A percentile compares a stretch with the other conserved stretches of the same genome.
phyloP scores from a whole-genome alignment of 371 early-diverging fungal species.

The Mucor indicus region DNA sequence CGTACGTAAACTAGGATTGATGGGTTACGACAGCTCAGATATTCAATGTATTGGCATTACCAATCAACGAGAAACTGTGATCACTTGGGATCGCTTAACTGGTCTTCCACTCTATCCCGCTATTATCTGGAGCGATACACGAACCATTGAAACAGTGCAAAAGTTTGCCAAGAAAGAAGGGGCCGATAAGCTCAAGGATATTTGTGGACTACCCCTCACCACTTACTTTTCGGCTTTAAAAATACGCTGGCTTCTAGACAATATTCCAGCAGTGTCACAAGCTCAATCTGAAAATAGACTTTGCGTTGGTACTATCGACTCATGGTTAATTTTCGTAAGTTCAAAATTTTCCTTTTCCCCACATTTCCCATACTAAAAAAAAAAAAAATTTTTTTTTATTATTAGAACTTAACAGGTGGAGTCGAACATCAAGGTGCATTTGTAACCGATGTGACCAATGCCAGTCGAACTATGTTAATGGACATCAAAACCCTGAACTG shows the following conservation, averaged over 20 bases:
- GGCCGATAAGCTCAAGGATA: constrained; percentile 44
- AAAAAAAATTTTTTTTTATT: too few relatives aligned
- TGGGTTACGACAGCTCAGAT: constrained; percentile 59
- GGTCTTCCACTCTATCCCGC: constrained; percentile 87
- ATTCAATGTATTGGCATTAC: constrained; percentile 87
- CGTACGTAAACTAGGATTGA: constrained; percentile 55
- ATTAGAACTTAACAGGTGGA: constrained; percentile 77
- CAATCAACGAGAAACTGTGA: constrained; percentile 93
- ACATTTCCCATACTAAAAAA: constrained; percentile 7
- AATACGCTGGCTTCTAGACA: constrained; percentile 89
- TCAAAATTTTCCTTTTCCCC: background rate
- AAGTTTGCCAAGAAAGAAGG: constrained; percentile 42
- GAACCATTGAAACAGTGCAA: constrained; percentile 77
- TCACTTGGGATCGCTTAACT: constrained; percentile 83
- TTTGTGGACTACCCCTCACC: constrained; percentile 86
- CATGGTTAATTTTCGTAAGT: constrained; percentile 67
- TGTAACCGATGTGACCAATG: constrained; percentile 94
- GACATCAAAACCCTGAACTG: constrained; percentile 79
- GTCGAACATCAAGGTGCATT: constrained; percentile 66
- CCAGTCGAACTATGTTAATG: constrained; percentile 94
- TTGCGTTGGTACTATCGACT: constrained; percentile 89
- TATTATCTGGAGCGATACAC: constrained; percentile 92
- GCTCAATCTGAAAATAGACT: constrained; percentile 29
- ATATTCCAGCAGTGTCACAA: constrained; percentile 65
- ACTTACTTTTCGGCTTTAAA: constrained; percentile 95